phyloP scores from a whole-genome alignment of 139 green algal species.

The Desmodesmus armatus region DNA sequence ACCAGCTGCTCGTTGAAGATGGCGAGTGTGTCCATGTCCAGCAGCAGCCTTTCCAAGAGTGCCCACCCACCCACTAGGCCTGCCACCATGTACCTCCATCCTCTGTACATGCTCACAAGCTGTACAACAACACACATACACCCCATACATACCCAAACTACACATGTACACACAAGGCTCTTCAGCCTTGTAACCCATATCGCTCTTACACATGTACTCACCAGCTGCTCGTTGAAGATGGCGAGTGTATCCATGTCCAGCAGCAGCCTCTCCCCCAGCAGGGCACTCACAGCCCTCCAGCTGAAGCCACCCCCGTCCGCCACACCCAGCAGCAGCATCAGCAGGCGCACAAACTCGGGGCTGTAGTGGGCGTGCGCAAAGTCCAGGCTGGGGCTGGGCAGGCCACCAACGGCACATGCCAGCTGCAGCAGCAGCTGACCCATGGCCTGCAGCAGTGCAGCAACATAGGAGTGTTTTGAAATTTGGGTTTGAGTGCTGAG shows the following conservation, averaged over 20 bases:
- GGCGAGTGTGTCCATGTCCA: slow-evolving; percentile 70
- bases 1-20: slow-evolving; percentile 68
- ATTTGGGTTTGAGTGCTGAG: too few relatives aligned
- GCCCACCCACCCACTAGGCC: too few relatives aligned
- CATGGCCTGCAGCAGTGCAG: slow-evolving; percentile 63
- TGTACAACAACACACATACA: too few relatives aligned
- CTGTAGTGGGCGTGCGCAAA: slow-evolving; percentile 72
- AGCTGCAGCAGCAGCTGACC: slow-evolving; percentile 86
- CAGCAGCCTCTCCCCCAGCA: slow-evolving; percentile 82
- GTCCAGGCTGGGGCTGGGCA: slow-evolving; percentile 65
- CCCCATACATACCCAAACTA: neutral
- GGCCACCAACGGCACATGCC: slow-evolving; percentile 66
- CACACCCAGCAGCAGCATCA: slow-evolving; percentile 69
- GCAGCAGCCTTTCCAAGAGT: slow-evolving; percentile 84
- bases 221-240: slow-evolving; percentile 66
- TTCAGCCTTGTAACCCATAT: neutral
- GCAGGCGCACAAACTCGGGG: slow-evolving; percentile 75
- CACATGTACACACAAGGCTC: neutral
- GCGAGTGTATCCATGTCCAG: slow-evolving; percentile 71
- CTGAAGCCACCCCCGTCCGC: slow-evolving; percentile 61
- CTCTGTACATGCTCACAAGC: too few relatives aligned
- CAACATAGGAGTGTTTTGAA: too few relatives aligned
- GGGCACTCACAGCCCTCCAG: slow-evolving; percentile 64
- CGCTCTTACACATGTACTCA: neutral
- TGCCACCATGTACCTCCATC: too few relatives aligned